Conservation (phyloP, 2,329 filamentous ascomycete species). For the Kalaharituber pfeilii region DNA sequence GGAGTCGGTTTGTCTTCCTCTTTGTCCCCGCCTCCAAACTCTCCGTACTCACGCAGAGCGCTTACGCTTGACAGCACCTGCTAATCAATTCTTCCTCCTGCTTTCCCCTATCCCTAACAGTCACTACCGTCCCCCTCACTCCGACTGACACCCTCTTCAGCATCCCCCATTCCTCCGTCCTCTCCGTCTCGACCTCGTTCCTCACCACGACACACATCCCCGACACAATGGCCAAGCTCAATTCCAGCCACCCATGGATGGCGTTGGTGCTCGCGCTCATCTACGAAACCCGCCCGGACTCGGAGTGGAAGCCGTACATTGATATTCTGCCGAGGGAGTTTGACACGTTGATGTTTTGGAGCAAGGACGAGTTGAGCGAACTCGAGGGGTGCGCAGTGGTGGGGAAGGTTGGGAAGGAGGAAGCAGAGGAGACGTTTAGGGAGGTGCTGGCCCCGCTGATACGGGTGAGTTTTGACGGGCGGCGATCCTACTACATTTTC, state of each 20-base stretch:
- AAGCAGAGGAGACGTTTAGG: conserved; percentile 53
- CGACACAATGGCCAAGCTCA: conserved; percentile 38
- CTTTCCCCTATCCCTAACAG: not conserved
- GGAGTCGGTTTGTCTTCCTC: conserved; percentile 40
- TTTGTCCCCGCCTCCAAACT: conserved; percentile 10
- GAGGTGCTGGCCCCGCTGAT: conserved; percentile 31
- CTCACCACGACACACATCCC: conserved; percentile 34
- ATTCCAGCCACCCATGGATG: conserved; percentile 32
- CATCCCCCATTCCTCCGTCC: conserved; percentile 53
- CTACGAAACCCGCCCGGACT: conserved; percentile 50
- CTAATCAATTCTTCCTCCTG: not conserved
- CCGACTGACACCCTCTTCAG: not conserved
- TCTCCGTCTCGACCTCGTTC: conserved; percentile 55
- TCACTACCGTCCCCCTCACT: not conserved
- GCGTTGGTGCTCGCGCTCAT: conserved; percentile 62
- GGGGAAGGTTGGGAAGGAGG: conserved; percentile 55
- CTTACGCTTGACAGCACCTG: conserved; percentile 1
- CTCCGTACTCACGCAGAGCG: conserved; percentile 13
- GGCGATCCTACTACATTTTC: no score
- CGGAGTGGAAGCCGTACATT: conserved; percentile 63
- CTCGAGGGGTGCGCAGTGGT: conserved; percentile 64
- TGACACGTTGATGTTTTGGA: conserved; percentile 85
- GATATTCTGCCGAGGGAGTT: conserved; percentile 53
- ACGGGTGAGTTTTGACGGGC: conserved; percentile 7
- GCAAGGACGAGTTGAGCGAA: conserved; percentile 46